Conservation (phyloP, 331 rosid species). For the Spiraea crenata region DNA sequence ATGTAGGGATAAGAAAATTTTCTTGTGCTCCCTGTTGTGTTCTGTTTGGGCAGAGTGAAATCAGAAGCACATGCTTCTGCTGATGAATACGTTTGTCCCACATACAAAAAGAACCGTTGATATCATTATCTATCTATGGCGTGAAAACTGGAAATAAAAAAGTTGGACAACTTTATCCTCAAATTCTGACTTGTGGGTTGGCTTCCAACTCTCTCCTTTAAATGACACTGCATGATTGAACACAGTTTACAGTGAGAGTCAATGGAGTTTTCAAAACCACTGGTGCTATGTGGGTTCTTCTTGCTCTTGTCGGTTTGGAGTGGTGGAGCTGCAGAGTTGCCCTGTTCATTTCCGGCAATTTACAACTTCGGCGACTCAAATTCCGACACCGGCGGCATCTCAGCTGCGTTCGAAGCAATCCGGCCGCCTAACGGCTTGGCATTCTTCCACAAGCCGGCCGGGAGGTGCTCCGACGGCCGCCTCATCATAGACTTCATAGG, state of each 20-base stretch:
- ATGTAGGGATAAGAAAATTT: background rate
- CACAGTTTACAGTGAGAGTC: background rate
- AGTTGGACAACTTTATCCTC: background rate
- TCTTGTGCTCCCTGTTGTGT: background rate
- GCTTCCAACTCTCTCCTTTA: no score
- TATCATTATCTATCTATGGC: no score
- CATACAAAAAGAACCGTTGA: background rate
- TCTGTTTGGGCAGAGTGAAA: background rate
- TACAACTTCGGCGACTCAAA: slow-evolving; percentile 98
- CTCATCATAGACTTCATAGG: slow-evolving; percentile 86
- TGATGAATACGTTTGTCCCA: slow-evolving; percentile 10
- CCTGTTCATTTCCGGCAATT: slow-evolving; percentile 75
- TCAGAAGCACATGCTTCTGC: slow-evolving; percentile 5
- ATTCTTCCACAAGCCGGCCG: slow-evolving; percentile 68
- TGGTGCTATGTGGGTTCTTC: slow-evolving; percentile 23
- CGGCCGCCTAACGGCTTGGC: slow-evolving; percentile 61
- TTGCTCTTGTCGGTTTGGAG: slow-evolving; percentile 31
- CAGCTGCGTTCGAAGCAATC: slow-evolving; percentile 77
- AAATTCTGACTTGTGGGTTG: background rate
- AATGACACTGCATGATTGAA: no score
- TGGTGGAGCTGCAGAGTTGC: slow-evolving; percentile 19
- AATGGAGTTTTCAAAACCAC: slow-evolving; percentile 40
- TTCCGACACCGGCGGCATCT: slow-evolving; percentile 89
- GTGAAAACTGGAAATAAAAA: no score
- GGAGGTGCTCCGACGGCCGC: slow-evolving; percentile 84